Percentiles rank a stretch among this genome's conserved stretches.
phyloP scores from a whole-genome alignment of 306 rosid species.

The Abrus precatorius region DNA sequence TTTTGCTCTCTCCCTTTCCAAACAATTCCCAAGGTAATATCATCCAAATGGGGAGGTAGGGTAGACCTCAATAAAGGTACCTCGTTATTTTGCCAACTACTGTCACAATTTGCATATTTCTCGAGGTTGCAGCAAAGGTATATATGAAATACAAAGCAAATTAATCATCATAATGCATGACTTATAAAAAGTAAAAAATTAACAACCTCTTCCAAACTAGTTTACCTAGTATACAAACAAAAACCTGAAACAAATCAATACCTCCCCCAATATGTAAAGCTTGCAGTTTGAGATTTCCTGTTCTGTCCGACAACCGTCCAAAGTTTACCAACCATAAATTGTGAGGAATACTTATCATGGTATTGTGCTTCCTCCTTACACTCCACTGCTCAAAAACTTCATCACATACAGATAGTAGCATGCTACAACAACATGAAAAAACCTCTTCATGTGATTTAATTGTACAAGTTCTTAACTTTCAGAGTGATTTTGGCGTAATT shows the following conservation, averaged over 20 bases:
- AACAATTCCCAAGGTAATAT: no score
- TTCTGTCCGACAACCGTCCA: background rate
- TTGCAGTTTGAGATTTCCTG: conserved; percentile 10
- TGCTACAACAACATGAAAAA: background rate
- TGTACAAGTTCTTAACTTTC: background rate
- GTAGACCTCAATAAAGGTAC: background rate
- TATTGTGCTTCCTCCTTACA: conserved; percentile 18
- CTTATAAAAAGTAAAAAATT: background rate
- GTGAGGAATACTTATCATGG: background rate
- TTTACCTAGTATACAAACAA: background rate
- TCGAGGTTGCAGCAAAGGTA: background rate
- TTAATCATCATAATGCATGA: background rate
- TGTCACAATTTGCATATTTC: background rate
- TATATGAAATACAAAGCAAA: conserved; percentile 1
- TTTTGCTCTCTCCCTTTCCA: no score
- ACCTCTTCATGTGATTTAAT: background rate
- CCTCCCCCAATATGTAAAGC: background rate
- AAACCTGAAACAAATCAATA: conserved; percentile 11
- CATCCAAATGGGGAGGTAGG: background rate
- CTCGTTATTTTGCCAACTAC: background rate
- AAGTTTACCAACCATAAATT: conserved; percentile 3
- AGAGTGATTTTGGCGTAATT: background rate
- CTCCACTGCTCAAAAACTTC: background rate
- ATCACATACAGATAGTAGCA: background rate
- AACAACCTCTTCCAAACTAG: background rate